Conservation (phyloP, 495 filamentous ascomycete genomes). For the Xylaria grammica region DNA sequence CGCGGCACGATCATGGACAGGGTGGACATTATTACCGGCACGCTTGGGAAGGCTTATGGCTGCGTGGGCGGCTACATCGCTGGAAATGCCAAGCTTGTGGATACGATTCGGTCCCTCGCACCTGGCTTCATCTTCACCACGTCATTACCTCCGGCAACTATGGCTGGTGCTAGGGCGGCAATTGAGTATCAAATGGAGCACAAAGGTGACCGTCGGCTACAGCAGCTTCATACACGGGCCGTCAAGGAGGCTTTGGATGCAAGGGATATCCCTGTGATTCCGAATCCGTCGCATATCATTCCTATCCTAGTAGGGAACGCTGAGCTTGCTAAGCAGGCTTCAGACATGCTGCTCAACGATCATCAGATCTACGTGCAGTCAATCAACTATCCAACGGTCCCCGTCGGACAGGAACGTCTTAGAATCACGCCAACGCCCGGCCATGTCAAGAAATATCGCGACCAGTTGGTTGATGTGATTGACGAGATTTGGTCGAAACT, state of each 20-base stretch:
- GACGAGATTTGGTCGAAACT: slow-evolving; percentile 87
- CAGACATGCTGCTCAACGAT: slow-evolving; percentile 83
- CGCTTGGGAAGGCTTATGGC: slow-evolving; percentile 95
- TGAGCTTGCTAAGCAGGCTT: slow-evolving; percentile 88
- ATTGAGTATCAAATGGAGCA: slow-evolving; percentile 89
- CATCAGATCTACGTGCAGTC: slow-evolving; percentile 96
- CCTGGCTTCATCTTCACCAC: slow-evolving; percentile 99
- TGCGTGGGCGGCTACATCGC: slow-evolving; percentile 98
- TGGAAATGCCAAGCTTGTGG: slow-evolving; percentile 84
- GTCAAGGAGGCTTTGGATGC: slow-evolving; percentile 81
- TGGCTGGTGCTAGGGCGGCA: slow-evolving; percentile 90
- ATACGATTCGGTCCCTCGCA: slow-evolving; percentile 93
- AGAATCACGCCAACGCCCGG: slow-evolving; percentile 96
- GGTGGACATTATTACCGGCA: slow-evolving; percentile 96
- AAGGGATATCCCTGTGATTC: slow-evolving; percentile 93
- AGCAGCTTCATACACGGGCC: slow-evolving; percentile 93
- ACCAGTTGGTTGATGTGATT: slow-evolving; percentile 83
- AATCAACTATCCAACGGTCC: slow-evolving; percentile 99
- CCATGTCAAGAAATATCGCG: slow-evolving; percentile 78
- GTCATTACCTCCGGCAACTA: slow-evolving; percentile 90
- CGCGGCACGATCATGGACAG: slow-evolving; percentile 92
- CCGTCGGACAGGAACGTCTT: slow-evolving; percentile 91
- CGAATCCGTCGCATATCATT: slow-evolving; percentile 95
- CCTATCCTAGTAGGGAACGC: slow-evolving; percentile 93
- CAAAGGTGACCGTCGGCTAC: slow-evolving; percentile 81